Base-by-base conservation (phyloP, 73 alveolate genomes). In the Diophrys appendiculata region DNA sequence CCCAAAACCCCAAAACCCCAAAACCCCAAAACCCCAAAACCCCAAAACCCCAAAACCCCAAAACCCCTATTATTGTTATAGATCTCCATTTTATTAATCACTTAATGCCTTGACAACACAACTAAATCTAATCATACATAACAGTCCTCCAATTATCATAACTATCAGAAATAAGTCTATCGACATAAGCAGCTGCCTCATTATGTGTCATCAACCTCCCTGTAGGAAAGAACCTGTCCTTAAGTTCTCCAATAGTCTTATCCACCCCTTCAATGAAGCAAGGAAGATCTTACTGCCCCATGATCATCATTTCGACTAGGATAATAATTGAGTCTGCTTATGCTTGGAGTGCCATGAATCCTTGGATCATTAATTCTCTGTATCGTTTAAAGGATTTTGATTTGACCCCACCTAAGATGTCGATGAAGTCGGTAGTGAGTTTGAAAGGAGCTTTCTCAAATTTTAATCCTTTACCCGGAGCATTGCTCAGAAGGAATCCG, bases 361-460 rank as follows among this genome's bases (percentile, higher is more conserved):
- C 96, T 60, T 81, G 82, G 68, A 81, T 83, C 86, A 93, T 77
- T 52, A 87, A 65, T 64, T 90, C 88, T 87, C 95, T 88, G 65
- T 83, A 93, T 27, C 81, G 89, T 29, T 86, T 82, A 81, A 88
- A 93, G 32, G 73, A 65, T 72, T 78, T 90, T 22, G 88, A 72
- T 29, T 93, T 85, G 43, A 60, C 53, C 27, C 99, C 99, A 54
- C 99, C 99, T 86, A 97, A 26, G 26, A 95, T 95, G 54, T 92
- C 96, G 0, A 96, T 94, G 78, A 95, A 92, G 70, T 97, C 99
- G 33, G 80, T 77, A 68, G 99, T 97, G 73, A 97, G 91, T 76
- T 97, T 97, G 89, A 97, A 97, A 11, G 99, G 99, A 0, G 99
- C 99, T 65, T 87, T 96, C 83, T 97, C 99, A 87, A 97, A 94